Evolutionary conservation across 83 land plant genomes (phyloP), one percentile per base, ranked within the genome.

Genomic region (Picea abies): DNA sequence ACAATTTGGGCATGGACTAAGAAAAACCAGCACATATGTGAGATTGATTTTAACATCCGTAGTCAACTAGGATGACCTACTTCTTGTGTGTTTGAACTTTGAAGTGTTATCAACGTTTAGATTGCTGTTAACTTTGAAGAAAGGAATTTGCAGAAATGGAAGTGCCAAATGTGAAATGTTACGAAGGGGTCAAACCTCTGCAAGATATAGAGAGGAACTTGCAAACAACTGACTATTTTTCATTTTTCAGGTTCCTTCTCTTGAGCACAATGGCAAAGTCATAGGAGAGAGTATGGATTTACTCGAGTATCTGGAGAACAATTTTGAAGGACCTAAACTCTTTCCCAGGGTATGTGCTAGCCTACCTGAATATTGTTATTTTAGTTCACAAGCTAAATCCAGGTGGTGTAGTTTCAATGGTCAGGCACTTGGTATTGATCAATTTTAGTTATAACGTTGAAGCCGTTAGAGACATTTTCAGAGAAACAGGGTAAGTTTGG

Each of bases 181-280:
- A 49, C 56, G 10, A 49, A 49, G 11, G 56, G 56, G 12, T 11
- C 56, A 49, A 49, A 49, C 10, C 3, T 49, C 12, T 49, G 56
- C 56, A 49, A 49, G 56, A 49, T 77, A 3, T 49, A 14, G 3
- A 23, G 17, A 1, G 26, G 22, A 44, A 73, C 11, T 19, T n/a
- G 56, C 41, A 44, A 44, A 44, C 7, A 44, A n/a, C 22, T 7
- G 10, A 16, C 47, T 44, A 1, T 29, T 11, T 20, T 60, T 14
- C 8, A 9, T 14, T 82, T 52, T 56, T 75, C 86, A 95, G 96
- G 98, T 93, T 63, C 96, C 94, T 79, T 52, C 93, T 16, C 82
- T 95, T 81, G 98, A 95, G 85, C 93, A 95, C 82, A 90, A 93
- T 69, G 90, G 90, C 72, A 89, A 92, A 85, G 91, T 95, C 37